A percentile compares a stretch with the other conserved stretches of the same genome.
phyloP scores from a whole-genome alignment of 805 yeast genomes.

The Pichia californica region DNA sequence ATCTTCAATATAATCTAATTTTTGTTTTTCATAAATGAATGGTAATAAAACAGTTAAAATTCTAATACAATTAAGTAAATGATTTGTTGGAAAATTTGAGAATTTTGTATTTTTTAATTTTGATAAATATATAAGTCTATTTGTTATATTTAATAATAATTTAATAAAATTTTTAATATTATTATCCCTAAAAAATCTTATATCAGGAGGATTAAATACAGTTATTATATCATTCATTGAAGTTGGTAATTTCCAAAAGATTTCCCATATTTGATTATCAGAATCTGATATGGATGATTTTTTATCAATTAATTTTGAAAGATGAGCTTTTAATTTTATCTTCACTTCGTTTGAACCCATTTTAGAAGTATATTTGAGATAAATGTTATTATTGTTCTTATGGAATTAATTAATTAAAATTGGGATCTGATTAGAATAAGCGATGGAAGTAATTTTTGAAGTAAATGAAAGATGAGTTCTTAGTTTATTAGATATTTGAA shows the following conservation, averaged over 20 bases:
- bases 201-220: conserved; percentile 49
- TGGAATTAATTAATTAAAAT: not conserved
- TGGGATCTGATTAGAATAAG: too few species aligned
- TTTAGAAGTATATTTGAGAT: not conserved
- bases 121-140: conserved; percentile 27
- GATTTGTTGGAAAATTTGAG: conserved; percentile 22
- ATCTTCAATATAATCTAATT: conserved; percentile 14
- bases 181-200: conserved; percentile 51
- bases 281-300: conserved; percentile 27
- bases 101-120: conserved; percentile 21
- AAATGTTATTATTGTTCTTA: too few species aligned
- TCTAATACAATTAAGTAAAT: conserved; percentile 56
- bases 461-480: too few species aligned
- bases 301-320: conserved; percentile 49
- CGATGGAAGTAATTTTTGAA: too few species aligned
- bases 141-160: conserved; percentile 38
- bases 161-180: conserved; percentile 52
- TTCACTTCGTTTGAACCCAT: conserved; percentile 80
- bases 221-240: conserved; percentile 52
- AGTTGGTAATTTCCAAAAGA: conserved; percentile 43
- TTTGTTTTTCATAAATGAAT: conserved; percentile 47
- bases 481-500: too few species aligned
- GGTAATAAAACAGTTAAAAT: conserved; percentile 63
- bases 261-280: conserved; percentile 36
- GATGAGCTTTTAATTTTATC: conserved; percentile 51